Percentiles rank a stretch among this genome's conserved stretches.
phyloP scores from a whole-genome alignment of 2,329 filamentous ascomycete genomes.

The Trichoderma aggressivum region DNA sequence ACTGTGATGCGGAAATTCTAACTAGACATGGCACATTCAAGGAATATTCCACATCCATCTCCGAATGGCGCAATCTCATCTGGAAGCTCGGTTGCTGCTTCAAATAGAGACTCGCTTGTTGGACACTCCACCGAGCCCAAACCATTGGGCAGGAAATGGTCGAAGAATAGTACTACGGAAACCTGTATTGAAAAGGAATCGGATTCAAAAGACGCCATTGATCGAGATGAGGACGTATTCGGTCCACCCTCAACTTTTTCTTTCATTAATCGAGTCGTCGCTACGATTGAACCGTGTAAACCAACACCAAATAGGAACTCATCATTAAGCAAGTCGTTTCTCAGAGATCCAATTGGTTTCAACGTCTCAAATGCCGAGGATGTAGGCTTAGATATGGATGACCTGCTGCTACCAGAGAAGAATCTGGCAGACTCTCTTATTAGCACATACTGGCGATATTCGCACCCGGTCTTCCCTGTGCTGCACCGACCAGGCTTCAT shows the following conservation, averaged over 20 bases:
- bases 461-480: background rate
- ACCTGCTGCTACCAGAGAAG: background rate
- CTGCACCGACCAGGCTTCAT: background rate
- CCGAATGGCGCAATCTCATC: background rate
- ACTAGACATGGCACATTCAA: background rate
- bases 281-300: slow-evolving; percentile 1
- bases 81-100: background rate
- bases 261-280: slow-evolving; percentile 5
- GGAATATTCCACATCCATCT: background rate
- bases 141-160: background rate
- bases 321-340: background rate
- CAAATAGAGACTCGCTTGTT: background rate
- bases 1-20: background rate
- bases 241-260: slow-evolving; percentile 7
- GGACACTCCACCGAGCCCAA: background rate
- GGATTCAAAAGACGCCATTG: background rate
- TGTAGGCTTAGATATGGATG: background rate
- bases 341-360: slow-evolving; percentile 8
- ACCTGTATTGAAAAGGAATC: background rate
- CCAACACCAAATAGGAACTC: background rate
- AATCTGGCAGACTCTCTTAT: slow-evolving; percentile 2
- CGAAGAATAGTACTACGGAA: background rate
- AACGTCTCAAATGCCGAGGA: background rate
- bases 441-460: background rate
- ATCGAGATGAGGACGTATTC: background rate